Conservation (phyloP, 371 early-diverging fungal species). For the Amoeboaphelidium protococcarum region DNA sequence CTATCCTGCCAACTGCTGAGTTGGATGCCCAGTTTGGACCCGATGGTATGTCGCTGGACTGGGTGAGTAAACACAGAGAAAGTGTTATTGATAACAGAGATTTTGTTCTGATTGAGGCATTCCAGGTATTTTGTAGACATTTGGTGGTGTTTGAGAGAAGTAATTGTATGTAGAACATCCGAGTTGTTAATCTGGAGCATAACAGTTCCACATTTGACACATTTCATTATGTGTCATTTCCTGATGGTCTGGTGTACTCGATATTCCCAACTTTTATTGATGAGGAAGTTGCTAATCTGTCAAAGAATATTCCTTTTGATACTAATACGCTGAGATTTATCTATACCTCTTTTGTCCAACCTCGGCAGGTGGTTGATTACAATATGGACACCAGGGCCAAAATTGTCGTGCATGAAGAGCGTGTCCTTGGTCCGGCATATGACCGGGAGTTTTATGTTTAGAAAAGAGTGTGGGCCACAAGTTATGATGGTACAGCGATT, state of each 20-base stretch:
- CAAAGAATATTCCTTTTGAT: slow-evolving; percentile 11
- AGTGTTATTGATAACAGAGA: slow-evolving; percentile 22
- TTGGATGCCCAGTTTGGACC: not conserved
- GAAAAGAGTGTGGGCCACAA: slow-evolving; percentile 19
- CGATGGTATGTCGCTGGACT: slow-evolving; percentile 1
- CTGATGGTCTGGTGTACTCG: slow-evolving; percentile 21
- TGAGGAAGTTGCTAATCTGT: slow-evolving; percentile 19
- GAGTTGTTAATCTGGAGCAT: slow-evolving; percentile 12
- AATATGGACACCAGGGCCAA: slow-evolving; percentile 18
- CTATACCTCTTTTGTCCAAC: slow-evolving; percentile 23
- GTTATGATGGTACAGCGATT: slow-evolving; percentile 23
- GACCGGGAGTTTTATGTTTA: slow-evolving; percentile 10
- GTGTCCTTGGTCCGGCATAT: slow-evolving; percentile 11
- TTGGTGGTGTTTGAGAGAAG: slow-evolving; percentile 26
- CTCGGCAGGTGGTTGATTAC: slow-evolving; percentile 25
- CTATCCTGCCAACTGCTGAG: slow-evolving; percentile 6
- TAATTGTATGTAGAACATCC: slow-evolving; percentile 27
- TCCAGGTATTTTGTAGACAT: slow-evolving; percentile 18
- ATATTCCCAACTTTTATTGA: slow-evolving; percentile 14
- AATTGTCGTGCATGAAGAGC: slow-evolving; percentile 19
- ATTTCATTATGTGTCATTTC: slow-evolving; percentile 29
- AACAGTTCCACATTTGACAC: slow-evolving; percentile 12
- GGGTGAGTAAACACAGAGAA: slow-evolving; percentile 8
- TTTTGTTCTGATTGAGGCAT: slow-evolving; percentile 24
- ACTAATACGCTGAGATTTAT: slow-evolving; percentile 16